Base-by-base conservation (phyloP, 805 yeast species). In the Starmerella powellii region DNA sequence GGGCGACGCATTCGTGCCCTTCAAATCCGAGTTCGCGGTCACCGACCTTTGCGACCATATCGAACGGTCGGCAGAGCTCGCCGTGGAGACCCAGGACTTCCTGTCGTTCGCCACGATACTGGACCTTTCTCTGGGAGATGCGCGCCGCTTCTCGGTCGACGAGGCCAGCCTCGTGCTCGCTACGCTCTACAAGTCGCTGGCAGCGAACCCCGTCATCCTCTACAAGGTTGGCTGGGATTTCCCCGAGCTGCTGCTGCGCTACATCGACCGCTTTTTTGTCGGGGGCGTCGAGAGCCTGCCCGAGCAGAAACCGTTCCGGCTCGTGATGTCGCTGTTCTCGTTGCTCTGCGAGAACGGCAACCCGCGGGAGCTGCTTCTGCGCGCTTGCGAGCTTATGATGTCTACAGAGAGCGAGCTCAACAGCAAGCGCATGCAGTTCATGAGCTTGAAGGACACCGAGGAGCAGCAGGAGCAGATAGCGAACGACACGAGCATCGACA, bases 141-240 rank as follows among this genome's bases (percentile, higher is more conserved):
- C 76, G 6, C 27, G 50, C 4, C 52, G 63, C 6, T 78, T 66
- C 56, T 50, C 68, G 10, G 59, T 61, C 32, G 71, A 63, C 0
- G 83, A 82, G 40, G 71, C 73, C 41, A 38, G 40, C 8, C 38
- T 35, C 21, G 43, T 50, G 13, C 40, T 55, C 12, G 29, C 37
- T 13, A 65, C 62, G 2, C 48, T 51, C 8, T 38, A 39, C 43
- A 42, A 50, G 38, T 56, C 82, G n/a, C 59, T 85, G 36, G 60
- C 56, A 0, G 34, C 56, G 0, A 58, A 80, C 55, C 64, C 67
- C 15, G 69, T 68, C 10, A 60, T 84, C 24, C 65, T 76, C 0
- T 66, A 70, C 34, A 80, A 78, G 50, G 74, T 86, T 46, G 94
- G 94, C 2, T 87, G 96, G 96, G 96, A 87, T 59, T 56, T 87